Base-by-base conservation (phyloP, 768 basidiomycete genomes). In the Phylloporus sp. region DNA sequence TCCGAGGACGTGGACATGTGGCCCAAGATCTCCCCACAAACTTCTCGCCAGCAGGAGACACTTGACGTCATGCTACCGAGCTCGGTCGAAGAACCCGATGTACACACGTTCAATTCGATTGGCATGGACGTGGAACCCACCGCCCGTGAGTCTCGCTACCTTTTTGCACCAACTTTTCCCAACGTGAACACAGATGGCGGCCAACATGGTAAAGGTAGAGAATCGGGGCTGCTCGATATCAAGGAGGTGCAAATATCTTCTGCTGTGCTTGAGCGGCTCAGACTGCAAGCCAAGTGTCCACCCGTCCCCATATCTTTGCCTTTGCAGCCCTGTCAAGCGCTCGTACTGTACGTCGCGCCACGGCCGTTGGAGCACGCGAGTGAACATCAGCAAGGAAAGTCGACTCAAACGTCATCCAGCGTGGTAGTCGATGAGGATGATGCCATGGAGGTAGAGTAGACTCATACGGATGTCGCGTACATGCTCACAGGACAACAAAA, bases 91-190 rank as follows among this genome's bases (percentile, higher is more conserved):
- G 77, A 78, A 42, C 63, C 66, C 17, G 47, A 52, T 3, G 64
- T 66, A 0, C 42, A 55, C 15, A 56, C 68, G 9, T 74, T 68
- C 17, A 84, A 87, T 44, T 69, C 81, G 3, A 73, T 71, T 22
- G 76, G 72, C 37, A 89, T 89, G 86, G 80, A 78, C 50, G 74
- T 78, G 5, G 85, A 84, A 58, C 81, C 77, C 53, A 78, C 84
- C 53, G 78, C 84, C 59, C 70, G 86, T 88, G 64, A 74, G 58
- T 37, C 18, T 26, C 42, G 28, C 27, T 53, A 26, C 32, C 17
- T 14, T 52, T 21, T 38, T 29, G 41, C 22, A 32, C 37, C 38
- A 13, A 50, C 29, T 3, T 29, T 34, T 32, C 4, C 5, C 28
- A 15, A 33, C 70, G 44, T 71, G 75, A 17, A 26, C 51, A 44